Evolutionary conservation across 2,329 filamentous ascomycete species (phyloP).

Genomic region (Dothidotthia symphoricarpi): DNA sequence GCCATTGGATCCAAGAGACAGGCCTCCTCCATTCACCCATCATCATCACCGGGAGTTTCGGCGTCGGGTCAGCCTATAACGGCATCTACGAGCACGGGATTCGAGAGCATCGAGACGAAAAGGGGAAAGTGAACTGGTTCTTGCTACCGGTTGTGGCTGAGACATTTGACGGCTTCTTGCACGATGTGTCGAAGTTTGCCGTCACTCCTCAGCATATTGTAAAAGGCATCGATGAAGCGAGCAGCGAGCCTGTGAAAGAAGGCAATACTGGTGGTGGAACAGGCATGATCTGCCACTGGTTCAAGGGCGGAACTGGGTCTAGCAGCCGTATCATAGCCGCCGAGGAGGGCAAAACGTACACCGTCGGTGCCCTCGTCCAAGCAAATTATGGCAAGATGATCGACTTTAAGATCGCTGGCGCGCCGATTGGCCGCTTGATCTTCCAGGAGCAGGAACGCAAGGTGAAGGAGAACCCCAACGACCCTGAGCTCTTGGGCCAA

Average conservation of each 20-base stretch:
- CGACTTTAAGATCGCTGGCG: conserved; percentile 59
- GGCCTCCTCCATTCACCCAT: conserved; percentile 60
- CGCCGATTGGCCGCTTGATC: conserved; percentile 61
- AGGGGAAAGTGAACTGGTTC: conserved; percentile 53
- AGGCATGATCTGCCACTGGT: conserved; percentile 65
- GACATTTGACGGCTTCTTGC: conserved; percentile 63
- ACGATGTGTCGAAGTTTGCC: conserved; percentile 56
- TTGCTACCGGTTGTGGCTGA: conserved; percentile 59
- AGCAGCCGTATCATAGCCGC: conserved; percentile 55
- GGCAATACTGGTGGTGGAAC: conserved; percentile 67
- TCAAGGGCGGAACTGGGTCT: conserved; percentile 66
- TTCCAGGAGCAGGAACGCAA: conserved; percentile 47
- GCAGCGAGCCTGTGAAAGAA: conserved; percentile 55
- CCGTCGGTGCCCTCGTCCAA: conserved; percentile 62
- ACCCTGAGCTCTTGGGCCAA: conserved; percentile 28
- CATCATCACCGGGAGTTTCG: conserved; percentile 59
- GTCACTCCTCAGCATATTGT: conserved; percentile 57
- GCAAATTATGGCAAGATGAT: conserved; percentile 62
- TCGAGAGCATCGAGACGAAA: conserved; percentile 43
- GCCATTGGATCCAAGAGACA: conserved; percentile 62
- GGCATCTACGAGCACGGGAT: conserved; percentile 59
- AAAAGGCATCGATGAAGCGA: conserved; percentile 54
- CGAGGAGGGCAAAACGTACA: conserved; percentile 47
- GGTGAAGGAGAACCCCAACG: conserved; percentile 27
- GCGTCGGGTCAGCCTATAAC: conserved; percentile 58